These are phyloP conservation scores for Colletotrichum ledebouriae DNA, from an alignment of 2,329 filamentous ascomycete genomes.

Conservation along the genomic window DNA sequence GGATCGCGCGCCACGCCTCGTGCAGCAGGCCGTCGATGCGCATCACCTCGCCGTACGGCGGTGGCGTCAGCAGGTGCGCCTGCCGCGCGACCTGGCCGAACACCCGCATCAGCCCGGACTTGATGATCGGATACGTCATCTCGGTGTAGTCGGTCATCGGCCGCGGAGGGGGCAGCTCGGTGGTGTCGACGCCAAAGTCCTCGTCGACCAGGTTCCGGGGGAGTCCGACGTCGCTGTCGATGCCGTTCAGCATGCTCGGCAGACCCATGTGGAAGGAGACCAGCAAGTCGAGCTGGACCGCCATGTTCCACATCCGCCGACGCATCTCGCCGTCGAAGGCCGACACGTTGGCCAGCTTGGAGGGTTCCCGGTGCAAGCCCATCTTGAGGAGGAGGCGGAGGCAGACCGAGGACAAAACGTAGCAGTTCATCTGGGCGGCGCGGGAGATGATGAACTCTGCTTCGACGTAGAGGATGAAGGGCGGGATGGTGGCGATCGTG, in stretches of 20 bases:
- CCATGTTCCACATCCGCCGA: conserved; percentile 66
- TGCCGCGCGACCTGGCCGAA: conserved; percentile 65
- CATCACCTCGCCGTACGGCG: conserved; percentile 64
- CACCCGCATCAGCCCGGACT: conserved; percentile 60
- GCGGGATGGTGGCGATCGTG: conserved; percentile 61
- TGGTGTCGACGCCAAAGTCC: conserved; percentile 71
- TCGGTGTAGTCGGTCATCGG: conserved; percentile 71
- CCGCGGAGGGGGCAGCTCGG: conserved; percentile 67
- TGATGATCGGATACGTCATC: conserved; percentile 67
- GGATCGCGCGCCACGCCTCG: conserved; percentile 60
- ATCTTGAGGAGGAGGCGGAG: conserved; percentile 70
- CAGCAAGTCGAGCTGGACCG: conserved; percentile 71
- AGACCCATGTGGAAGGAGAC: conserved; percentile 77
- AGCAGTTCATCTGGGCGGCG: conserved; percentile 66
- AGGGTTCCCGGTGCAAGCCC: conserved; percentile 70
- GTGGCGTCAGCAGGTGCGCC: conserved; percentile 62
- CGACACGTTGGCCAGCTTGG: conserved; percentile 63
- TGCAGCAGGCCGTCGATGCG: conserved; percentile 61
- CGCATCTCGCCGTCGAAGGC: conserved; percentile 68
- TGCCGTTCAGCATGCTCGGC: conserved; percentile 73
- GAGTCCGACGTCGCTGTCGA: conserved; percentile 73
- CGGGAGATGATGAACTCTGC: conserved; percentile 66
- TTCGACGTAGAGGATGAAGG: conserved; percentile 66
- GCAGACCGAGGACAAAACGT: conserved; percentile 63
- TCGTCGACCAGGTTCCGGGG: conserved; percentile 75